Evolutionary conservation across 2,329 filamentous ascomycete species (phyloP), one percentile per base, ranked within the genome.

Genomic region (Byssoonygena ceratinophila): DNA sequence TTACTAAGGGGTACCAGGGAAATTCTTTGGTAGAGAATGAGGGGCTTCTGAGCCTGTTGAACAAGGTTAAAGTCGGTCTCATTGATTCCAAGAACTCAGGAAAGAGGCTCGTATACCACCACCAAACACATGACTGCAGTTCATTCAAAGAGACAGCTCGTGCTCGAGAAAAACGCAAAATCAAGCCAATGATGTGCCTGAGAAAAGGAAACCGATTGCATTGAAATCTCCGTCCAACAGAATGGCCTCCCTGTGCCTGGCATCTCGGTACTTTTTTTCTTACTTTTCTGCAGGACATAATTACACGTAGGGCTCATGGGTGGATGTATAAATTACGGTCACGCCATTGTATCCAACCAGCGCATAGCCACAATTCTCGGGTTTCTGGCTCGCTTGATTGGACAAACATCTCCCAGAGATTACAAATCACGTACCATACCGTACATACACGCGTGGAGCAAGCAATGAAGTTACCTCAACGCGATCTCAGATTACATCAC

Each of bases 41-140:
- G 46, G 46, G 32, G 45, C 44, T 39, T 32, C 34, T 47, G 31
- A 37, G 16, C 22, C 46, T 29, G 31, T 23, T 6, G 18, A 23
- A 37, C 44, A 37, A 48, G 44, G 44, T 46, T 46, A 46, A 46
- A 46, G 18, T 34, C 44, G 44, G 44, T 20, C 44, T 46, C 44
- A 34, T 14, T 36, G 44, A 46, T 46, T 34, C 27, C 43, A 29
- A 45, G 27, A 31, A 18, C 25, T 45, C 36, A 39, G 16, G 14
- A 18, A n/a, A n/a, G 4, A 39, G 16, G 36, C 37, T 40, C 37
- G 37, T 40, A 40, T 40, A 11, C 18, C n/a, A 4, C 16, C 4
- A 39, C 18, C 36, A 20, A 22, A 23, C 37, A 40, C 11, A 11
- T 14, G 37, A 12, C 11, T 23, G 32, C 12, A n/a, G 14, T 16